Base-by-base conservation (phyloP, 768 basidiomycete genomes). In the Exidia glandulosa region DNA sequence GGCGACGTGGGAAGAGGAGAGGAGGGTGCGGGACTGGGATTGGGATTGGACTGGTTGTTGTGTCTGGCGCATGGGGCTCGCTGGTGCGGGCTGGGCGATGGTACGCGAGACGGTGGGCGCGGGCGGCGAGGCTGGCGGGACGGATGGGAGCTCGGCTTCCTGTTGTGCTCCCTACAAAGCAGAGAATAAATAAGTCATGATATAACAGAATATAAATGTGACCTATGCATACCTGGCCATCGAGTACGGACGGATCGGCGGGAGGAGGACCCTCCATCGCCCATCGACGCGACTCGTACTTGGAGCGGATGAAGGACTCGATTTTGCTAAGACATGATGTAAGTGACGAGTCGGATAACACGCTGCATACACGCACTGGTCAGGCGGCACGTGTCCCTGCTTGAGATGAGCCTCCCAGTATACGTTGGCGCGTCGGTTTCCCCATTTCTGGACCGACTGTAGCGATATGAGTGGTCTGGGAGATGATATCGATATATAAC, bases 351-450 rank as follows among this genome's bases (percentile, higher is more conserved):
- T 57, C 55, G 33, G 19, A 37, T 47, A 36, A 55, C 9, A 27
- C 25, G 64, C 19, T 9, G 52, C 48, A 47, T 50, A 9, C 25
- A 81, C 92, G 68, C 66, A 97, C 94, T 97, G 95, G 65, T 99
- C 95, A 4, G 90, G 88, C 36, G 95, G 94, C 25, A 88, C 65
- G 70, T 99, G 95, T 0, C 95, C 95, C 19, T 83, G 73, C 70
- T 92, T 94, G 59, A 98, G 76, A 74, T 96, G 94, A 3, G 90
- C 88, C 70, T 99, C 95, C 95, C 95, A 99, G 74, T 97, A 98
- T 3, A 89, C 66, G 73, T 99, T 99, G 7, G 93, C 95, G 7
- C 85, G 84, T 56, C 77, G 78, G 70, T 99, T 99, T 0, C 95
- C 95, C 95, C 95, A 99, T 70, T 87, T 90, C 70, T 90, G 85